Percentiles rank a stretch among this genome's conserved stretches.
These are phyloP conservation scores for Dipodascopsis tothii DNA, from an alignment of 805 yeast genomes.

Conservation along the genomic window DNA sequence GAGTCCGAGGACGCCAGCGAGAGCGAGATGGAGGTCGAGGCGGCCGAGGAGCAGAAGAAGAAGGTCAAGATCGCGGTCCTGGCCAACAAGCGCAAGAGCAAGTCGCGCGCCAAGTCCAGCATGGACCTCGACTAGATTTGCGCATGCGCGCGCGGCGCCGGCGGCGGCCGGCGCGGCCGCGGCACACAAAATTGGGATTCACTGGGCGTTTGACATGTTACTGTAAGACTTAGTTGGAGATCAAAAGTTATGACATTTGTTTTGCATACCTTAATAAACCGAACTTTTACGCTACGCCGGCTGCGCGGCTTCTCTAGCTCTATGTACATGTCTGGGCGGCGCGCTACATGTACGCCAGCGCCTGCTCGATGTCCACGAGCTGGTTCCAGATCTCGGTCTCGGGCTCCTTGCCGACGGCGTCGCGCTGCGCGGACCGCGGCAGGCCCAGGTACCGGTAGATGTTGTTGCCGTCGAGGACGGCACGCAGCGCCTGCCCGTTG, in stretches of 20 bases:
- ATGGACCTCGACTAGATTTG: no score
- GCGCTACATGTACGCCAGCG: conserved; percentile 16
- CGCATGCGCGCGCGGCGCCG: no score
- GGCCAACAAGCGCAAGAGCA: conserved; percentile 10
- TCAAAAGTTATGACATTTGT: no score
- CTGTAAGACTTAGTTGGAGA: no score
- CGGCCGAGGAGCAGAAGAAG: conserved; percentile 31
- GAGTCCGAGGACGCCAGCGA: conserved; percentile 40
- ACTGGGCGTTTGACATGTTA: background rate
- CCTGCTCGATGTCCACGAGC: conserved; percentile 18
- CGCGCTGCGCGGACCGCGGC: conserved; percentile 13
- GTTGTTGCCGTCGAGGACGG: conserved; percentile 19
- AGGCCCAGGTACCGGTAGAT: conserved; percentile 9
- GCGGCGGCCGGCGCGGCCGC: no score
- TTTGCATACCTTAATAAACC: no score
- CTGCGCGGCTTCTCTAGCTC: background rate
- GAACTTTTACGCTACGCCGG: background rate
- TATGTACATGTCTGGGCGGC: background rate
- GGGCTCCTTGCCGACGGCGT: conserved; percentile 14
- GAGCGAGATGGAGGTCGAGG: conserved; percentile 44
- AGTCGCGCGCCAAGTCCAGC: no score
- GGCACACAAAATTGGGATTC: background rate
- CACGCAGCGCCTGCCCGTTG: conserved; percentile 9
- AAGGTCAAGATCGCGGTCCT: conserved; percentile 19
- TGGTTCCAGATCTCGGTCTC: conserved; percentile 16